Conservation (phyloP, 73 alveolate species). For the Paramecium octaurelia region DNA sequence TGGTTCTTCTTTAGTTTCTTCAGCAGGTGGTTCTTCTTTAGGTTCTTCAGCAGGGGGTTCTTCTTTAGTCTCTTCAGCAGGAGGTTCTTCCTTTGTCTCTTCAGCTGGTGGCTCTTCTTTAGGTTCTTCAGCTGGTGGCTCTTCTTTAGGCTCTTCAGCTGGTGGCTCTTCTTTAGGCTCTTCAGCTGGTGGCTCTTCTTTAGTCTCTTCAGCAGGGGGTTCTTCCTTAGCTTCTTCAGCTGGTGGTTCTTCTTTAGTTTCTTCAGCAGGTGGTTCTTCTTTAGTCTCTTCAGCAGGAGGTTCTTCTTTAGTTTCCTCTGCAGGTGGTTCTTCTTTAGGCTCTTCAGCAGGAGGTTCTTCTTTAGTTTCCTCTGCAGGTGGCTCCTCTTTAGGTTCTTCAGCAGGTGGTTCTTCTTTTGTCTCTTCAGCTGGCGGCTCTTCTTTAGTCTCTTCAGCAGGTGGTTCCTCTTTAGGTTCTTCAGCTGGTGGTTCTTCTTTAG, state of each 20-base stretch:
- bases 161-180: neutral
- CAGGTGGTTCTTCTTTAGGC: neutral
- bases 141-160: neutral
- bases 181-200: neutral
- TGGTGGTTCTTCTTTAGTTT: neutral
- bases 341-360: neutral
- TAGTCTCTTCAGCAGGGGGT: neutral
- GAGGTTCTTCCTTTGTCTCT: neutral
- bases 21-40: neutral
- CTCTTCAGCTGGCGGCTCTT: neutral
- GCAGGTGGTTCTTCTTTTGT: neutral
- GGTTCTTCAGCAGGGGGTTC: neutral
- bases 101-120: neutral
- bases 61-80: neutral
- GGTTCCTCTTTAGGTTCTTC: neutral
- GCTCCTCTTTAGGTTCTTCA: neutral
- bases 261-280: neutral
- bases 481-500: neutral
- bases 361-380: neutral
- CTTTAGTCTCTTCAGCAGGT: neutral
- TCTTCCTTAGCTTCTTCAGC: neutral
- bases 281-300: neutral
- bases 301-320: neutral
- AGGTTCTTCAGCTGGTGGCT: neutral
- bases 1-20: neutral